A percentile compares a stretch with the other conserved stretches of the same genome.
Conservation (phyloP, 2,329 filamentous ascomycete genomes). For the Nectriaceae sp. region DNA sequence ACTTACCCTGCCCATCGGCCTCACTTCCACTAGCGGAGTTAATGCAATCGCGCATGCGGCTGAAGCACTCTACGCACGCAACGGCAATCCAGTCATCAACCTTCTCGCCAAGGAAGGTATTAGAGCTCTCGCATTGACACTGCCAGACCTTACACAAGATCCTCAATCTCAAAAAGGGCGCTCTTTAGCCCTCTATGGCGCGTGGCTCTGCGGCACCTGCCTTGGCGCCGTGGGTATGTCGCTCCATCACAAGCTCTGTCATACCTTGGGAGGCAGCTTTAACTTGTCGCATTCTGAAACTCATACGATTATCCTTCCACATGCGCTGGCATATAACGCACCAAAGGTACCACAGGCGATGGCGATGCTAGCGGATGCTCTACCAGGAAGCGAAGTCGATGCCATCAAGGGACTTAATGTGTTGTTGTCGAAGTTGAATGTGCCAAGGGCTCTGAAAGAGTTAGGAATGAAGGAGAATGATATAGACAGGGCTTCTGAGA, state of each 20-base stretch:
- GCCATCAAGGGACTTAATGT: slow-evolving; percentile 59
- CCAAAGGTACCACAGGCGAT: slow-evolving; percentile 55
- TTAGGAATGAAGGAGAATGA: slow-evolving; percentile 62
- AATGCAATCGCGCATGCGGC: slow-evolving; percentile 67
- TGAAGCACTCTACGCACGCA: slow-evolving; percentile 63
- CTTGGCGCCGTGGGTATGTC: slow-evolving; percentile 63
- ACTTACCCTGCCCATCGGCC: slow-evolving; percentile 53
- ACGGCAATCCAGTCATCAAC: slow-evolving; percentile 61
- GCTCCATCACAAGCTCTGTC: slow-evolving; percentile 69
- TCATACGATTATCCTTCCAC: slow-evolving; percentile 54
- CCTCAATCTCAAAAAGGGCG: slow-evolving; percentile 26
- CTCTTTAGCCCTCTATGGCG: slow-evolving; percentile 57
- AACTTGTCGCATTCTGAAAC: slow-evolving; percentile 67
- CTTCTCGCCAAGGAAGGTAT: slow-evolving; percentile 61
- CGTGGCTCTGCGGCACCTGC: slow-evolving; percentile 65
- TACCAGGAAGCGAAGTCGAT: slow-evolving; percentile 60
- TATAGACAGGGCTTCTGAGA: slow-evolving; percentile 59
- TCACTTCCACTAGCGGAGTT: slow-evolving; percentile 61
- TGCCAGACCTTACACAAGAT: slow-evolving; percentile 53
- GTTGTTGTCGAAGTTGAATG: slow-evolving; percentile 53
- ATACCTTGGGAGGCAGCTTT: slow-evolving; percentile 64
- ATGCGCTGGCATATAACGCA: slow-evolving; percentile 64
- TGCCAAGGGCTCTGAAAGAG: slow-evolving; percentile 53
- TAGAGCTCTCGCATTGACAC: slow-evolving; percentile 51
- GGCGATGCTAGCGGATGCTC: slow-evolving; percentile 50